Conservation (phyloP, 371 early-diverging fungal species). For the Catenaria anguillulae region DNA sequence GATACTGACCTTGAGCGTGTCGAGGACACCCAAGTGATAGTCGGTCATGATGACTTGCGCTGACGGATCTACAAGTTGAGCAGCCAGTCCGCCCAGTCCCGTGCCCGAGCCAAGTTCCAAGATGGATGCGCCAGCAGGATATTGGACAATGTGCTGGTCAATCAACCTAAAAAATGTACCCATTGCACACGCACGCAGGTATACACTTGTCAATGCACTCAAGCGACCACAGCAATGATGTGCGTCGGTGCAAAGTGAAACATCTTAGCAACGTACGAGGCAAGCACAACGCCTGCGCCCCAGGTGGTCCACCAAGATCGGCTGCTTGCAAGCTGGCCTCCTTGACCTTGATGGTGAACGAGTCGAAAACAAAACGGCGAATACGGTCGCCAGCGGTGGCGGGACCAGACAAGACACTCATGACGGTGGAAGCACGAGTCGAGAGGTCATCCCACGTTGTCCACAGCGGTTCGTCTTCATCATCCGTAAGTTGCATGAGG, state of each 20-base stretch:
- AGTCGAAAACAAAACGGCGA: neutral
- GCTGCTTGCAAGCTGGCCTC: neutral
- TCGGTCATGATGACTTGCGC: neutral
- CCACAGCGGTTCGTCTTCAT: neutral
- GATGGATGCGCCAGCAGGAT: neutral
- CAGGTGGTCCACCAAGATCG: neutral
- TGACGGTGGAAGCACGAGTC: neutral
- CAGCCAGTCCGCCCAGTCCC: neutral
- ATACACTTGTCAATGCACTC: too few species aligned
- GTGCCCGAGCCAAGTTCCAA: neutral
- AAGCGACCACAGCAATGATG: too few species aligned
- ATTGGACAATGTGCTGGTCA: neutral
- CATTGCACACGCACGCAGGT: too few species aligned
- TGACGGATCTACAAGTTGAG: neutral
- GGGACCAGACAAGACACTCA: neutral
- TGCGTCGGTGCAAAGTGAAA: neutral
- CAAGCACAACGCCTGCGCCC: neutral
- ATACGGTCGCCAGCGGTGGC: neutral
- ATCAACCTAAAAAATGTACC: neutral
- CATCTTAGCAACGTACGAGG: neutral
- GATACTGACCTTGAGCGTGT: neutral
- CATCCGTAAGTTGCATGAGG: too few species aligned
- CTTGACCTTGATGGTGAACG: neutral
- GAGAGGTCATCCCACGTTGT: neutral
- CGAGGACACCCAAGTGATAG: neutral